Evolutionary conservation across 768 basidiomycete species (phyloP), one percentile per base, ranked within the genome.

Genomic region (Phanerochaete sordida): DNA sequence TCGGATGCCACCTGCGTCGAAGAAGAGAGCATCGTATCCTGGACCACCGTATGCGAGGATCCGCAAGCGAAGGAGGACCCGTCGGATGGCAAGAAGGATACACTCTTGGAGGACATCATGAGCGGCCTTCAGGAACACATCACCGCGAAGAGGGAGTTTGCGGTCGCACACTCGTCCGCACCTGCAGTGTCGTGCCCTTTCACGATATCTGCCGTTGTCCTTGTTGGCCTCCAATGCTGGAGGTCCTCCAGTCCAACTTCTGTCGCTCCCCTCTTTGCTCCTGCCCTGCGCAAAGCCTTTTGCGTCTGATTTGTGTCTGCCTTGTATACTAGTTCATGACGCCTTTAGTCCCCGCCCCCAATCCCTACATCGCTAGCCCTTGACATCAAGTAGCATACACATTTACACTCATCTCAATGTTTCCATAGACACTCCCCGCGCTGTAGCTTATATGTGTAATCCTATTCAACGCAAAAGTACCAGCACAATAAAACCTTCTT

Each of bases 1-100:
- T 54, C 53, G n/a, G 53, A 54, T 26, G 33, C 53, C 16, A 54
- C 53, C 5, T 54, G 19, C 24, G 53, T 39, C 23, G 53, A 54
- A 26, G 53, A 54, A 12, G 53, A 54, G 35, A 37, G 35, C 24
- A 15, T 26, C 53, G 15, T 24, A 3, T 54, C 47, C 6, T 48
- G 47, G 47, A 48, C 47, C 3, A 48, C 50, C 8, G 50, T 33
- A 8, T 51, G 50, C 30, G 33, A 51, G 30, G 28, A 51, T 16
- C 5, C n/a, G 28, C 28, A 33, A 19, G 8, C 8, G 27, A 28
- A 51, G 50, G 47, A 11, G 24, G 24, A 26, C 11, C 24, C 24
- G 47, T 26, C 24, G 13, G 27, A 23, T 26, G 47, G 24, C 21
- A 6, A 5, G 5, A 24, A 48, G 21, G 47, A 48, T 19, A 16